Conservation (phyloP, 306 rosid genomes). For the Ochetophila trinervis region DNA sequence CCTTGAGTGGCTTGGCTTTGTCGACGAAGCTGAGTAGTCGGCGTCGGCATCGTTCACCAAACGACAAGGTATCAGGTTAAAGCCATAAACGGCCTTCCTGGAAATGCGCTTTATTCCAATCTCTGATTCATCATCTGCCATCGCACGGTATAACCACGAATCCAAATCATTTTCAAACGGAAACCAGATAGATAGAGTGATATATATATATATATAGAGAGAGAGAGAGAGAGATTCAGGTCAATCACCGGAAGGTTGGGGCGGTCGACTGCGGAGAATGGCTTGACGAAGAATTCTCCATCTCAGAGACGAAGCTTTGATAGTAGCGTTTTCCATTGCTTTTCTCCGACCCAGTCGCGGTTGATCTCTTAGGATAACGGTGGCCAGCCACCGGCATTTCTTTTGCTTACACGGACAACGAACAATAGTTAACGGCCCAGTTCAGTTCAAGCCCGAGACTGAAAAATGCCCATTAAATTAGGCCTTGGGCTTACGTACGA, state of each 20-base stretch:
- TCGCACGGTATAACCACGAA: background rate
- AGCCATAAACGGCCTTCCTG: conserved; percentile 61
- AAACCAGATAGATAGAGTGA: background rate
- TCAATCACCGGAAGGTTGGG: conserved; percentile 24
- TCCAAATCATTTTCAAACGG: conserved; percentile 6
- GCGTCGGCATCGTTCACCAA: conserved; percentile 23
- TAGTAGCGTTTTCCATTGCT: conserved; percentile 27
- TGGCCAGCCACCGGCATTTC: background rate
- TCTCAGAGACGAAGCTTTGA: conserved; percentile 62
- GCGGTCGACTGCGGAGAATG: conserved; percentile 43
- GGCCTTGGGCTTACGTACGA: no score
- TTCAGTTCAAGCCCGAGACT: background rate
- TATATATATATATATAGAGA: no score
- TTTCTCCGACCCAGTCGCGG: background rate
- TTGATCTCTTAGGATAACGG: background rate
- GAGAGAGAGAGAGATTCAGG: conserved; percentile 5
- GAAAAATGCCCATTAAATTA: background rate
- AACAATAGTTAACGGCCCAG: background rate
- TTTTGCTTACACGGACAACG: background rate
- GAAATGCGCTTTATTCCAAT: conserved; percentile 48
- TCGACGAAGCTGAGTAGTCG: conserved; percentile 1
- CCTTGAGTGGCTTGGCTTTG: conserved; percentile 17
- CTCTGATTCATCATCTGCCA: conserved; percentile 47
- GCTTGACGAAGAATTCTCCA: conserved; percentile 81
- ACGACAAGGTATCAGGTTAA: conserved; percentile 66